These are phyloP conservation scores for Cystobasidium onofrii DNA, from an alignment of 768 basidiomycete genomes.

Conservation along the genomic window DNA sequence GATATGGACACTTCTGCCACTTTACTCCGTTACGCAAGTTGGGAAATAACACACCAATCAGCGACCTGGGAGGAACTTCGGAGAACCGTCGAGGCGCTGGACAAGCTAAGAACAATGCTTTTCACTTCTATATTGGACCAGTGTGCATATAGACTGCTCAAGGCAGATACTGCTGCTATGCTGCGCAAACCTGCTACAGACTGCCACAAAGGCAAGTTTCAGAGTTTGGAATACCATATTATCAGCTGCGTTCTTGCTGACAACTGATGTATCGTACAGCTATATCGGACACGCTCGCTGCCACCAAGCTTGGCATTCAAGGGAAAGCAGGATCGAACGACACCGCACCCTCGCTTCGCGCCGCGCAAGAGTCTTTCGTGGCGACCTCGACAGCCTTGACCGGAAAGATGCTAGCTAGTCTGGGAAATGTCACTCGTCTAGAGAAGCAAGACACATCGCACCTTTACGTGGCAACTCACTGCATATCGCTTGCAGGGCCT, in stretches of 20 bases:
- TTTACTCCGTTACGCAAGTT: background rate
- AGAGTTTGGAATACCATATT: background rate
- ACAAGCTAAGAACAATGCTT: background rate
- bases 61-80: background rate
- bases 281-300: too few relatives aligned
- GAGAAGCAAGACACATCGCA: background rate
- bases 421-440: background rate
- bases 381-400: background rate
- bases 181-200: background rate
- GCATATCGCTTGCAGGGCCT: background rate
- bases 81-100: background rate
- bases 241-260: background rate
- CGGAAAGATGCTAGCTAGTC: background rate
- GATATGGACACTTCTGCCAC: background rate
- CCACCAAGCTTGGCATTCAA: too few relatives aligned
- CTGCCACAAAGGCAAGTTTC: background rate
- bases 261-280: background rate
- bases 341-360: background rate
- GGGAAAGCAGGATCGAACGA: background rate
- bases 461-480: background rate
- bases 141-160: background rate
- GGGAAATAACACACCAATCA: background rate
- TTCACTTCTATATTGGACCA: background rate
- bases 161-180: background rate
- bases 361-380: background rate